Evolutionary conservation across 441 rosid genomes (phyloP), one percentile per base, ranked within the genome.

Genomic region (Croton laevigatus): DNA sequence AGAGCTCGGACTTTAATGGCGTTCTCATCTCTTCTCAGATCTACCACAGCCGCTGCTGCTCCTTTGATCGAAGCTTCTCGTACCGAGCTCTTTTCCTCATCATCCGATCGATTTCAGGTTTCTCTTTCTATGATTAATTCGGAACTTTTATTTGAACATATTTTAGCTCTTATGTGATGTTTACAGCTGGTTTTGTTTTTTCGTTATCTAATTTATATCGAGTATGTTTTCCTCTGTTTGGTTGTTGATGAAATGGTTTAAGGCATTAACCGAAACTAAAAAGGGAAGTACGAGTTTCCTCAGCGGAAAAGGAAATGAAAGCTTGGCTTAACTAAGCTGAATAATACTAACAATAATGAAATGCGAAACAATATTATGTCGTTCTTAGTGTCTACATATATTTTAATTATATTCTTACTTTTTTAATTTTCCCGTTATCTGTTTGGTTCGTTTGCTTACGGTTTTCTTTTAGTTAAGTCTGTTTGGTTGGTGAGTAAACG

Each of bases 21-120:
- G 7, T 75, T 80, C 75, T 83, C 94, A 36, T 73, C 86, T 60
- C 82, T 86, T 65, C 38, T 88, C 82, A 87, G 97, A 91, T 89
- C 94, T 66, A 62, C 87, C 5, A 70, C 88, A 71, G 51, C 87
- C 74, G 71, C 84, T 73, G 51, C 87, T 73, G 72, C 84, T 73
- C 16, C 89, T 19, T 70, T 73, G 10, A 52, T 72, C 51, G 66
- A 73, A 22, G 78, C 76, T 23, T 72, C 58, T 69, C 22, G 83
- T 66, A 69, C 78, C 77, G 75, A 79, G 76, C 81, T 71, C 23
- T 82, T 86, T 3, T 65, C 78, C 48, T 75, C 87, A 0, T n/a
- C 85, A 44, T 75, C 78, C 79, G 71, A 78, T 81, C 86, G 65
- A 8, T 81, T 82, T 73, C 80, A 85, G 95, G 91, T 93, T 64